Percentiles rank a stretch among this genome's conserved stretches.
Evolutionary conservation across 306 rosid species (phyloP).

Genomic region (Quercus wislizeni): DNA sequence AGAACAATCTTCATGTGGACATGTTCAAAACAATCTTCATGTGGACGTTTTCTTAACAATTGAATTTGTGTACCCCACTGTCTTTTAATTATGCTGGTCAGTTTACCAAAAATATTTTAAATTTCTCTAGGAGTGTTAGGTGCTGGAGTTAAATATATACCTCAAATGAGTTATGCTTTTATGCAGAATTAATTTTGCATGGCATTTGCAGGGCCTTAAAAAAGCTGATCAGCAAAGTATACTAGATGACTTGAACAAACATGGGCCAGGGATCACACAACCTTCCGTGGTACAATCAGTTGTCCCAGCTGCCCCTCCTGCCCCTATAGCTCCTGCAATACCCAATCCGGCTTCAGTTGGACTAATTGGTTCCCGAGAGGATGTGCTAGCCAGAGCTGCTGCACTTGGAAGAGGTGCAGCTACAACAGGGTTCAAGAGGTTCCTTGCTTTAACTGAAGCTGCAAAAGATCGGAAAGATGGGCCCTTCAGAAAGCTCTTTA

Average conservation of each 20-base stretch:
- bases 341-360: constrained; percentile 53
- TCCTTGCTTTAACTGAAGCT: constrained; percentile 97
- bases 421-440: constrained; percentile 94
- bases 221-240: constrained; percentile 88
- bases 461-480: constrained; percentile 96
- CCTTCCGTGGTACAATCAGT: constrained; percentile 52
- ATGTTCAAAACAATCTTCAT: too few species aligned
- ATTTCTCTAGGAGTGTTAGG: not conserved
- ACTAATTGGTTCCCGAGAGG: constrained; percentile 68
- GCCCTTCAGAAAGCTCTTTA: constrained; percentile 93
- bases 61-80: too few species aligned
- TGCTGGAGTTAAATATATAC: not conserved
- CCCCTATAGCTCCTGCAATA: constrained; percentile 46
- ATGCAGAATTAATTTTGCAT: constrained; percentile 13
- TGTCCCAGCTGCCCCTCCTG: constrained; percentile 38
- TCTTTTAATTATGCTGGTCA: not conserved
- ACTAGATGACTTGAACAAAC: constrained; percentile 92
- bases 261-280: constrained; percentile 78
- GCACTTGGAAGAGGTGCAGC: constrained; percentile 99
- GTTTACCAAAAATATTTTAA: too few species aligned
- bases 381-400: constrained; percentile 92
- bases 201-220: constrained; percentile 76
- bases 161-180: not conserved
- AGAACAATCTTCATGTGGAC: too few species aligned
- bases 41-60: too few species aligned